Evolutionary conservation across 306 rosid genomes (phyloP), one percentile per base, ranked within the genome.

Genomic region (Malus sieversii): DNA sequence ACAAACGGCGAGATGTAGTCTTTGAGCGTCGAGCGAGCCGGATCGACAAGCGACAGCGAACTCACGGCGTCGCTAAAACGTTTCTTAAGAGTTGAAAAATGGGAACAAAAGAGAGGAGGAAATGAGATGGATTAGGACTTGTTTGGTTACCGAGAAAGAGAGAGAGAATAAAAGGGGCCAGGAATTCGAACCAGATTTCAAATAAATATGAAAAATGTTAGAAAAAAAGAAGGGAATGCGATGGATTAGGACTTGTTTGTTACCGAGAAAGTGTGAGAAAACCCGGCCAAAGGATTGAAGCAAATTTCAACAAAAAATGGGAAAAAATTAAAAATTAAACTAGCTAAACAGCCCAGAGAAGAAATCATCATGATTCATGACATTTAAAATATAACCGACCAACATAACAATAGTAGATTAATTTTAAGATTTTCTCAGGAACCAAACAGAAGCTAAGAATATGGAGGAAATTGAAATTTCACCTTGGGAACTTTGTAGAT

Each of bases 11-110:
- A 86, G 66, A 90, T 60, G 70, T 33, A 78, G 62, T 86, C 80
- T 42, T 48, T 14, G 67, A 91, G 89, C 3, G 98, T 90, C 1
- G 97, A 91, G 45, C 98, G 92, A 30, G 81, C 66, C 29, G 88
- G 85, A 70, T 88, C 79, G 51, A 83, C 38, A 74, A 90, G 88
- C 59, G 81, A 76, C 23, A 94, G 78, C 22, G 84, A 10, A 38
- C 82, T 80, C 74, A 85, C 89, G 3, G 96, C 91, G 14, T 88
- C 88, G 5, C 42, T 60, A 66, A 88, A 8, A 78, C 22, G 77
- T 66, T 78, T 85, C 97, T 93, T 8, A 8, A n/a, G 20, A 40
- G 20, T 14, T 20, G 62, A 35, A 72, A 79, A 63, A 33, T 13
- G 35, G 64, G 55, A 51, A 29, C 64, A 58, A 42, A 27, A 11